These are phyloP conservation scores for Benincasa hispida DNA, from an alignment of 306 rosid genomes.

Conservation along the genomic window DNA sequence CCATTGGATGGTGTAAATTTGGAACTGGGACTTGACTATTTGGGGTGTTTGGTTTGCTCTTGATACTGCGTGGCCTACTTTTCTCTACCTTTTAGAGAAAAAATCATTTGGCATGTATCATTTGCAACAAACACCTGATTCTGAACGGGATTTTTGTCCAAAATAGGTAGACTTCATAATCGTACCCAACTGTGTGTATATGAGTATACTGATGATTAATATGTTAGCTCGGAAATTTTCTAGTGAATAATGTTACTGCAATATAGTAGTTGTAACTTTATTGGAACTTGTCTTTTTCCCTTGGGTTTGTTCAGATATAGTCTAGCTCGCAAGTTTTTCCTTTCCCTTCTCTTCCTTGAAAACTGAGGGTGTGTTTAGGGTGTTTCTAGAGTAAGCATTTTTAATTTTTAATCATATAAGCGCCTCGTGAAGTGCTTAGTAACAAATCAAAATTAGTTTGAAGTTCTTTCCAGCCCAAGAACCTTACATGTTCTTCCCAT, in stretches of 20 bases:
- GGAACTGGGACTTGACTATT: not conserved
- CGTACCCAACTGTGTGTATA: not conserved
- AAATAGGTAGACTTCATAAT: not conserved
- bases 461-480: not conserved
- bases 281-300: not conserved
- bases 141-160: not conserved
- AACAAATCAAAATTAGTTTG: not conserved
- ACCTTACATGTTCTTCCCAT: not conserved
- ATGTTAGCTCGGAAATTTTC: not conserved
- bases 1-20: not conserved
- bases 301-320: not conserved
- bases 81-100: not conserved
- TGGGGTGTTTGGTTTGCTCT: not conserved
- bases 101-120: slow-evolving; percentile 2
- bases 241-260: not conserved
- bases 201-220: not conserved
- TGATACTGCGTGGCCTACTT: not conserved
- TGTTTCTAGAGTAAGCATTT: not conserved
- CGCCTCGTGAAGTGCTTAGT: not conserved
- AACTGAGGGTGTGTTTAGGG: not conserved
- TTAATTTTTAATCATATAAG: not conserved
- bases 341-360: not conserved
- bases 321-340: not conserved
- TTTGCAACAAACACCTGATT: not conserved
- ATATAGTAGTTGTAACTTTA: not conserved